Percentiles rank a stretch among this genome's conserved stretches.
phyloP scores from a whole-genome alignment of 2,329 filamentous ascomycete genomes.

The Immersiporthe knoxdaviesiana region DNA sequence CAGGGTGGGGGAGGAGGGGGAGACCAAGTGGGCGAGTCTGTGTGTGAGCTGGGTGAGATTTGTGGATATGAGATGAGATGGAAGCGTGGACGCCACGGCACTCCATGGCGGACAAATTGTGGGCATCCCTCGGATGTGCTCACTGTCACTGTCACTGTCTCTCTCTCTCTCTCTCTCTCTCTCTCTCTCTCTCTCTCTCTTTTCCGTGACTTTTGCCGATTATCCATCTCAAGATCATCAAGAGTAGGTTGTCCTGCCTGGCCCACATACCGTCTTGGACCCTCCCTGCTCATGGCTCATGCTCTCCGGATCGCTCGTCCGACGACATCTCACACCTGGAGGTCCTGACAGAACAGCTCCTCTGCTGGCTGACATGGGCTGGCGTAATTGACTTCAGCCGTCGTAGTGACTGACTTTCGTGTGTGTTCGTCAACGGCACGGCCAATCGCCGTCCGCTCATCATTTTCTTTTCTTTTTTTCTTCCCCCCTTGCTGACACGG shows the following conservation, averaged over 20 bases:
- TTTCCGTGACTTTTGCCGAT: too few relatives aligned
- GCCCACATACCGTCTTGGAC: neutral
- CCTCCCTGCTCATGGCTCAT: neutral
- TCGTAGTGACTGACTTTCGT: neutral
- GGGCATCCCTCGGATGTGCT: neutral
- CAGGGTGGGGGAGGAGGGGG: neutral
- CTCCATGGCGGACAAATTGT: neutral
- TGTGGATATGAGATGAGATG: slow-evolving; percentile 15
- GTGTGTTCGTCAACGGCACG: neutral
- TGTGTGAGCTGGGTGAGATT: slow-evolving; percentile 13
- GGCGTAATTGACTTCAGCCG: neutral
- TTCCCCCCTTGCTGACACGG: neutral
- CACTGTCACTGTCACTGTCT: neutral
- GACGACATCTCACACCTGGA: neutral
- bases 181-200: neutral
- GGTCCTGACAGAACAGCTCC: neutral
- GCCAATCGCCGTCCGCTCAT: neutral
- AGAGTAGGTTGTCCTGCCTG: neutral
- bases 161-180: neutral
- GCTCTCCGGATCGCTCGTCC: neutral
- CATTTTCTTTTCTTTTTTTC: neutral
- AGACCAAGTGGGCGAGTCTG: slow-evolving; percentile 8
- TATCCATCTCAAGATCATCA: neutral
- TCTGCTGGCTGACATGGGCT: neutral
- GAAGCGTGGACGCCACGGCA: slow-evolving; percentile 1